Evolutionary conservation across 1,284 basidiomycete genomes (phyloP), one percentile per base, ranked within the genome.

Genomic region (Prillingera fragicola): DNA sequence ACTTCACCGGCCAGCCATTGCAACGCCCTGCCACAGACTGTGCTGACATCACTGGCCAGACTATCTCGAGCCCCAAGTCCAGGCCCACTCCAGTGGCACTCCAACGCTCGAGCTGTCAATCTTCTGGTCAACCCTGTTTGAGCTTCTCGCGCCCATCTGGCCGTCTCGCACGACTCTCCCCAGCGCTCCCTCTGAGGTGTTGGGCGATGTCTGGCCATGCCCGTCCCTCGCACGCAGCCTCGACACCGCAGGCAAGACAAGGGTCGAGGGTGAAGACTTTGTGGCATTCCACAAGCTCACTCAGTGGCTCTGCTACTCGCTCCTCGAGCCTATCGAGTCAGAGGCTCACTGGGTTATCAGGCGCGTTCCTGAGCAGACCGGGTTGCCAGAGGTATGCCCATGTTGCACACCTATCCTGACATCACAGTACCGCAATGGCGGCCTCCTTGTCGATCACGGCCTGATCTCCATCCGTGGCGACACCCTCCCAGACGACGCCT

Each of bases 281-380:
- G 88, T 96, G 3, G 86, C 89, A 0, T 97, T 96, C 76, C 92
- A 97, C 74, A 97, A 96, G 66, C 77, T 97, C 37, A 87, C 87
- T 0, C 86, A 88, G 53, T 97, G 94, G 92, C 78, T 87, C 46
- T 84, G 85, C 13, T 94, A 94, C 70, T 87, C 83, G 50, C 75
- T 94, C 14, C 75, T 92, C 24, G 87, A 92, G 62, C 83, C 85
- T 7, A 79, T 94, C 34, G 78, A 89, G 67, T 80, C 77, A 51
- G 73, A 83, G 1, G 75, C 91, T 4, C 77, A 78, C 1, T 96
- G 90, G 89, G 73, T 74, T 38, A 56, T 70, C 13, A 59, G 80
- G 87, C 38, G 79, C 15, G 40, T 80, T 7, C 2, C 70, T 79
- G 34, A 84, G 22, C 63, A 66, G 59, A 70, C 69, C 2, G 69